A percentile compares a stretch with the other conserved stretches of the same genome.
These are phyloP conservation scores for Ustilago nuda DNA, from an alignment of 1,284 basidiomycete genomes.

Conservation along the genomic window DNA sequence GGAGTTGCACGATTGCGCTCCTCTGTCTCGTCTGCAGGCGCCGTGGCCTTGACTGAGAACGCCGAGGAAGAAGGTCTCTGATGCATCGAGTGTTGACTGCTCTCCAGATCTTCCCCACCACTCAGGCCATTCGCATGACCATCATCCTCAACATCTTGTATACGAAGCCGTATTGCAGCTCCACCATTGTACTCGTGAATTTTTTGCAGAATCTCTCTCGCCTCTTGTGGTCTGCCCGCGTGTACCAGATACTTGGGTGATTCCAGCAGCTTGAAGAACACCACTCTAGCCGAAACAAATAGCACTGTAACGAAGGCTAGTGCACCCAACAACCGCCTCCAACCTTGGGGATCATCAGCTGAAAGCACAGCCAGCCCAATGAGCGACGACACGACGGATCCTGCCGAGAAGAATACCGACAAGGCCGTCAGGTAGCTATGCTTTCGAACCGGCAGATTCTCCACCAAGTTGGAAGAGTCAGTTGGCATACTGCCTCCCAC, in stretches of 20 bases:
- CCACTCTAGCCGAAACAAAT: conserved; percentile 84
- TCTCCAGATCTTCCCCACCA: conserved; percentile 14
- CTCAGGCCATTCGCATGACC: neutral
- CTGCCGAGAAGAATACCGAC: conserved; percentile 78
- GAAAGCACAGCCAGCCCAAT: conserved; percentile 55
- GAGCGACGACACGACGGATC: conserved; percentile 47
- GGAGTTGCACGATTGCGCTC: neutral
- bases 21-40: neutral
- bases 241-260: conserved; percentile 75
- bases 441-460: conserved; percentile 90
- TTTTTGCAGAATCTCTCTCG: conserved; percentile 53
- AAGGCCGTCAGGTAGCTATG: conserved; percentile 92
- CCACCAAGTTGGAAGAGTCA: conserved; percentile 91
- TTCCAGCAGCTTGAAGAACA: conserved; percentile 91
- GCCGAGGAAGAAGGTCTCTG: conserved; percentile 7
- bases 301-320: conserved; percentile 75
- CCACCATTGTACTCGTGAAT: conserved; percentile 58
- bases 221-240: conserved; percentile 54
- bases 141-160: conserved; percentile 50
- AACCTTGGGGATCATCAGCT: conserved; percentile 29
- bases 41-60: neutral
- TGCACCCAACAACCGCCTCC: conserved; percentile 50
- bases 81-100: conserved; percentile 19
- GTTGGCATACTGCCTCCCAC: conserved; percentile 89
- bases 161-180: conserved; percentile 25